These are phyloP conservation scores for Podila epicladia DNA, from an alignment of 192 early-diverging fungal genomes.

Conservation along the genomic window DNA sequence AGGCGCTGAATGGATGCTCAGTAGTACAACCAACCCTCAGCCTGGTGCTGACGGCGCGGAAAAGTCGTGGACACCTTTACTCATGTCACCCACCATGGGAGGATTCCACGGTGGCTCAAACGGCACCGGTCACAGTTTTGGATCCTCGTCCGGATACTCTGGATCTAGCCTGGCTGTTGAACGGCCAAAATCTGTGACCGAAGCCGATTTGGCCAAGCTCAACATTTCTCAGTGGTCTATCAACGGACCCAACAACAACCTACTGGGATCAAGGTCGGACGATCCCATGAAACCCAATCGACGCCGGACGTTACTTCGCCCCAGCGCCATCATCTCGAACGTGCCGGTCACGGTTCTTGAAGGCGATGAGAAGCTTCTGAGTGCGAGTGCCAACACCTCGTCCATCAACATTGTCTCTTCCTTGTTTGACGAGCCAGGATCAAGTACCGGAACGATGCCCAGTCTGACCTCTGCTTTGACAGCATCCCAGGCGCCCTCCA, in stretches of 20 bases:
- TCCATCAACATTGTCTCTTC: slow-evolving; percentile 52
- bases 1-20: slow-evolving; percentile 54
- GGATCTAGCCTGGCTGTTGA: slow-evolving; percentile 45
- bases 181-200: slow-evolving; percentile 51
- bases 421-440: slow-evolving; percentile 31
- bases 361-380: slow-evolving; percentile 48
- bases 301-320: slow-evolving; percentile 35
- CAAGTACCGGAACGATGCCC: slow-evolving; percentile 32
- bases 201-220: slow-evolving; percentile 34
- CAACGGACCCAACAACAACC: background rate
- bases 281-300: slow-evolving; percentile 43
- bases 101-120: slow-evolving; percentile 41
- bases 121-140: slow-evolving; percentile 31
- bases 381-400: slow-evolving; percentile 52
- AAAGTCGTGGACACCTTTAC: slow-evolving; percentile 41
- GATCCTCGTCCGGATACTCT: slow-evolving; percentile 24
- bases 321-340: slow-evolving; percentile 51
- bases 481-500: slow-evolving; percentile 26
- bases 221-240: slow-evolving; percentile 39
- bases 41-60: slow-evolving; percentile 31
- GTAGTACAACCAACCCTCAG: slow-evolving; percentile 3
- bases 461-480: slow-evolving; percentile 12
- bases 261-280: slow-evolving; percentile 15
- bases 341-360: slow-evolving; percentile 51
- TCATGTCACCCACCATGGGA: slow-evolving; percentile 46